A percentile compares a stretch with the other conserved stretches of the same genome.
phyloP scores from a whole-genome alignment of 176 grass and related monocot species.

The Poa pratensis region DNA sequence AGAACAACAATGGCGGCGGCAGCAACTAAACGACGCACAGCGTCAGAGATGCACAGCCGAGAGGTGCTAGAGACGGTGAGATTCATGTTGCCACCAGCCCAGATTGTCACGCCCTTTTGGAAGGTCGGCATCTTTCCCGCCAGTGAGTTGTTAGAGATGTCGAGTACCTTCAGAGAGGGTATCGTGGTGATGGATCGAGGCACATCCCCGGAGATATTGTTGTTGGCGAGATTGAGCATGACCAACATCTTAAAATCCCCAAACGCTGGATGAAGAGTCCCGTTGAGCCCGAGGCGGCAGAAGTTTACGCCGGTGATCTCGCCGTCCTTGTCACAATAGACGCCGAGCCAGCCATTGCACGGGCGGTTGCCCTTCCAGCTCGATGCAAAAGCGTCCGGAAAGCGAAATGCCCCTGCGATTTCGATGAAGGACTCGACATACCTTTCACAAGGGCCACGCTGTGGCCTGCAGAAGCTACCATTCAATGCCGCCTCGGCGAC shows the following conservation, averaged over 20 bases:
- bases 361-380: constrained; percentile 55
- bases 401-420: constrained; percentile 29
- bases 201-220: constrained; percentile 37
- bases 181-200: constrained; percentile 20
- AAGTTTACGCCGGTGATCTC: constrained; percentile 48
- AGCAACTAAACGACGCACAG: background rate
- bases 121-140: constrained; percentile 47
- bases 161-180: constrained; percentile 37
- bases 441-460: constrained; percentile 26
- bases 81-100: constrained; percentile 45
- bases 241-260: constrained; percentile 25
- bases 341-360: constrained; percentile 35
- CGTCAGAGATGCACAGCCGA: background rate
- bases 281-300: constrained; percentile 39
- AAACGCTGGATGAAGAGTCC: constrained; percentile 43
- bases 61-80: background rate
- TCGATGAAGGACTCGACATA: constrained; percentile 34
- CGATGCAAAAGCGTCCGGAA: constrained; percentile 12
- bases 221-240: constrained; percentile 39
- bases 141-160: constrained; percentile 52
- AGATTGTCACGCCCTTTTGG: constrained; percentile 30
- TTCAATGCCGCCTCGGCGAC: background rate
- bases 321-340: constrained; percentile 38
- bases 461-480: constrained; percentile 41
- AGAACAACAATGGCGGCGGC: background rate